Base-by-base conservation (phyloP, 805 yeast species). In the Limtongia smithiae region DNA sequence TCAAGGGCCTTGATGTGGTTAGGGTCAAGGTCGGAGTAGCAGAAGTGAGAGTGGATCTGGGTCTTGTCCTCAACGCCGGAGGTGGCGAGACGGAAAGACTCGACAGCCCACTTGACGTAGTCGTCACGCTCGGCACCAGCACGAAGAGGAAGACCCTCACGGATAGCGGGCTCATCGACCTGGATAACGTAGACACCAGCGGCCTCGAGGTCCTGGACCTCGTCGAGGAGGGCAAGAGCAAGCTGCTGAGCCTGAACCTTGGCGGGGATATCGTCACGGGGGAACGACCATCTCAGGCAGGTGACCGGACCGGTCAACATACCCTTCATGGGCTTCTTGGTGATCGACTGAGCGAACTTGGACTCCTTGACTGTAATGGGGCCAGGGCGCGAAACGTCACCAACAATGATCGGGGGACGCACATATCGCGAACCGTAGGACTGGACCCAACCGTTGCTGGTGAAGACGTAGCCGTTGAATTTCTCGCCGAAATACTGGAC, bases 291-390 rank as follows among this genome's bases (percentile, higher is more conserved):
- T 83, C 98, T 87, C 73, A 93, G 84, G 77, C 95, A 88, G 71
- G 98, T 93, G 67, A 93, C 93, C 72, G 98, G 98, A 77, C 98
- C 98, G 71, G 98, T 90, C 72, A 93, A 84, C 98, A 93, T 93
- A 87, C 98, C 98, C 82, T 93, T 93, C 82, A 93, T 86, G 71
- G 97, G 96, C 79, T 85, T 86, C 66, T 81, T 74, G 68, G 97
- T 89, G 71, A 93, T 75, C 59, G 96, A 85, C 81, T 93, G 98
- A 66, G 98, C 98, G 76, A 88, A 93, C 68, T 93, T 96, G 58
- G 97, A 90, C 81, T 93, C 98, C 81, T 89, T 91, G 64, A 93
- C 97, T 65, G 98, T 83, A 96, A 93, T 91, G 63, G 97, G 85
- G 70, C 80, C 81, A 72, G 98, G 97, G 81, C 98, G 90, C 48